Evolutionary conservation across 2,329 filamentous ascomycete genomes (phyloP).

Genomic region (Cryphonectria radicalis): DNA sequence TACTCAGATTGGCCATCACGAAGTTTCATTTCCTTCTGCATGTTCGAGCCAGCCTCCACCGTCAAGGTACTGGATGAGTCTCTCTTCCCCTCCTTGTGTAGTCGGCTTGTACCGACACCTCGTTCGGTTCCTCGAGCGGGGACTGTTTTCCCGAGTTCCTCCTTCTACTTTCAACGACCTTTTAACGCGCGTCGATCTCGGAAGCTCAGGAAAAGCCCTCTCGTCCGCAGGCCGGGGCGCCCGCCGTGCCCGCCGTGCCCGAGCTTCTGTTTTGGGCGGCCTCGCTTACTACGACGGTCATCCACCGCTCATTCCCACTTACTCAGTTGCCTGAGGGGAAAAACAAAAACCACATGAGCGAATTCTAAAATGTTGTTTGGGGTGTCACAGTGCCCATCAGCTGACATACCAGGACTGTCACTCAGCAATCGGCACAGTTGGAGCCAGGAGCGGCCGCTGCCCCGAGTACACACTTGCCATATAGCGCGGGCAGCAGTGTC

Average conservation of each 20-base stretch:
- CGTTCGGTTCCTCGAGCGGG: not conserved
- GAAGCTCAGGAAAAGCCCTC: not conserved
- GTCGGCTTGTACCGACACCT: not conserved
- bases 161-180: slow-evolving; percentile 5
- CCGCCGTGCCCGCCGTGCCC: slow-evolving; percentile 7
- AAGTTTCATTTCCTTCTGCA: not conserved
- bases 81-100: not conserved
- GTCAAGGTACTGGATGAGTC: too few species aligned
- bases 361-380: not conserved
- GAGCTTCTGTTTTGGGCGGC: slow-evolving; percentile 17
- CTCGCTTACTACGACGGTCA: slow-evolving; percentile 1
- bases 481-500: not conserved
- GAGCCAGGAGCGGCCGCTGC: not conserved
- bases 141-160: not conserved
- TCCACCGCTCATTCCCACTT: not conserved
- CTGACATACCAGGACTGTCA: not conserved
- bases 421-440: not conserved
- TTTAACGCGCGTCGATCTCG: slow-evolving; percentile 1
- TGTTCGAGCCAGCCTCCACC: not conserved
- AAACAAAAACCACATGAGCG: not conserved
- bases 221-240: not conserved
- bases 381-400: not conserved
- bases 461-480: not conserved
- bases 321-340: not conserved
- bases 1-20: not conserved